Base-by-base conservation (phyloP, 2,329 filamentous ascomycete species). In the Acrodontium crateriforme region DNA sequence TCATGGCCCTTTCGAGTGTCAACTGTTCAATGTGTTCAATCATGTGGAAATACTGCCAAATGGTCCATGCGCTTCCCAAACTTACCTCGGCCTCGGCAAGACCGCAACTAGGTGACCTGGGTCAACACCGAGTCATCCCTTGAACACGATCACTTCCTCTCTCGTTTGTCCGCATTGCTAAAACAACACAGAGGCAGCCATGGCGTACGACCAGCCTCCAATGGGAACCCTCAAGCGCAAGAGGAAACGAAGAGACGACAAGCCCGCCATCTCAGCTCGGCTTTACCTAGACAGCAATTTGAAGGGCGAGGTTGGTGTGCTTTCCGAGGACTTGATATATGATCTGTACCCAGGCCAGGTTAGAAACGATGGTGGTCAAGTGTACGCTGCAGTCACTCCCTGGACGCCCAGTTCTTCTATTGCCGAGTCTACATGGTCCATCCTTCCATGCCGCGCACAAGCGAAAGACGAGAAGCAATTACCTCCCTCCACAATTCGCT, bases 241-340 rank as follows among this genome's bases (percentile, higher is more conserved):
- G 38, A 54, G 62, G 32, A 60, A 66, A 37, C 52, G 60, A 39
- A 55, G 61, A 31, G 53, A 59, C 30, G 61, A 89, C 52, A 84
- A 80, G 53, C 68, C 78, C 6, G 69, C 85, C 23, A 66, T 92
- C 33, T 69, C 80, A 33, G 85, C 83, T 31, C 74, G 79, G 32
- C 65, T 95, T 27, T 69, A 91, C 19, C 71, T 94, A 31, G 84
- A 93, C 54, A 79, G 84, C 49, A 77, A 79, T 52, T 66, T 92
- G 45, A 81, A 78, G 56, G 82, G 81, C 29, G 82, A 93, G 49
- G 68, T 85, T 36, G 89, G 84, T 38, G 70, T 89, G 39, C 57
- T 95, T 29, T 93, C 87, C 9, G 77, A 83, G 45, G 83, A 93
- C 53, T 65, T 98, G 28, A 83, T 85, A 46, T 63, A 68, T 25